Conservation (phyloP, 768 basidiomycete species). For the Mycena indigotica region DNA sequence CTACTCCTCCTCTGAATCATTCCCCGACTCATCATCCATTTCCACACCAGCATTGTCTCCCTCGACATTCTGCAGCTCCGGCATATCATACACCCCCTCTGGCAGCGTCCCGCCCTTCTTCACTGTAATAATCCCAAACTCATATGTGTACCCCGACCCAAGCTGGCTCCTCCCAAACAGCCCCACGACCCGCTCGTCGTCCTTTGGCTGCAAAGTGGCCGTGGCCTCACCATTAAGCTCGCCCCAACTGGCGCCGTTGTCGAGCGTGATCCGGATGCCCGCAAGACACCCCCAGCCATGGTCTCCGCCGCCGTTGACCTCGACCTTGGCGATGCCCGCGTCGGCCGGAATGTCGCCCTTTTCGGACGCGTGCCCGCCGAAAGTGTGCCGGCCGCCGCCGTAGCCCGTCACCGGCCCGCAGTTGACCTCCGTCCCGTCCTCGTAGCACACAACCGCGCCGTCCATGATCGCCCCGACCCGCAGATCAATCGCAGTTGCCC, state of each 20-base stretch:
- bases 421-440: not conserved
- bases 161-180: not conserved
- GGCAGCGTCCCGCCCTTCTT: not conserved
- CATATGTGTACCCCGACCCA: not conserved
- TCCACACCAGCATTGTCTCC: not conserved
- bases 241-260: not conserved
- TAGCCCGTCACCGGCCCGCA: not conserved
- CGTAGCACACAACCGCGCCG: not conserved
- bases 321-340: not conserved
- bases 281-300: not conserved
- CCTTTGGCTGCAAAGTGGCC: not conserved
- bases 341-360: not conserved
- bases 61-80: not conserved
- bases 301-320: not conserved
- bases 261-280: not conserved
- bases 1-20: not conserved
- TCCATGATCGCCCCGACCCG: constrained; percentile 1
- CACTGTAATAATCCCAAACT: not conserved
- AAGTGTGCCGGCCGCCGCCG: not conserved
- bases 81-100: not conserved
- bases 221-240: not conserved
- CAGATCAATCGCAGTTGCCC: not conserved
- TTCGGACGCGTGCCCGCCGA: not conserved
- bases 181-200: not conserved
- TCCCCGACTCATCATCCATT: not conserved